Evolutionary conservation across 805 yeast species (phyloP).

Genomic region (Kodamaea leandrae): DNA sequence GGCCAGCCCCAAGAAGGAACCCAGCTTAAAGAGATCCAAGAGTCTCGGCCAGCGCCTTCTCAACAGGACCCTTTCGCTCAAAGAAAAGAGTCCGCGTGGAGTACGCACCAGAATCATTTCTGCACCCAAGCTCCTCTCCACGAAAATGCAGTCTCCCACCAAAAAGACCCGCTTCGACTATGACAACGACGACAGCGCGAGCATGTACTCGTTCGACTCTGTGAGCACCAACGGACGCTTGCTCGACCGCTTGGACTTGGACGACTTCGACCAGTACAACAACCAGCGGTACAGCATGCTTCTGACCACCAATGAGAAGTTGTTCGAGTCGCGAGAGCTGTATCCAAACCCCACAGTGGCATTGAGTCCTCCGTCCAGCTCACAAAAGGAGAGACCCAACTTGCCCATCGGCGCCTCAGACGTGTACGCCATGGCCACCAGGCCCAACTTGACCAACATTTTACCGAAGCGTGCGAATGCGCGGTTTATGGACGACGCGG

Average conservation of each 20-base stretch:
- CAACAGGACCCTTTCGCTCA: neutral
- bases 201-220: conserved; percentile 44
- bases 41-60: neutral
- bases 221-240: conserved; percentile 43
- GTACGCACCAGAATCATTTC: neutral
- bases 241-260: conserved; percentile 33
- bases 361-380: neutral
- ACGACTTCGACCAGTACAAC: conserved; percentile 15
- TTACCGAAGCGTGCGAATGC: conserved; percentile 4
- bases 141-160: conserved; percentile 8
- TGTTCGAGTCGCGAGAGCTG: conserved; percentile 13
- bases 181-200: conserved; percentile 30
- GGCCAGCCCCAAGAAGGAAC: no score
- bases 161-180: conserved; percentile 7
- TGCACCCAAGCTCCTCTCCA: neutral
- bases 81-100: neutral
- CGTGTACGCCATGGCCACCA: neutral
- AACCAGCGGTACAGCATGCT: conserved; percentile 18
- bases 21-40: neutral
- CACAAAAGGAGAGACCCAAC: no score
- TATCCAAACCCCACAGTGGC: neutral
- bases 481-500: conserved; percentile 2
- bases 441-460: conserved; percentile 8
- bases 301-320: conserved; percentile 31
- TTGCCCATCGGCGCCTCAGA: neutral